Evolutionary conservation across 1,139 yeast genomes (phyloP).

Genomic region (Nakaseomyces glabratus): DNA sequence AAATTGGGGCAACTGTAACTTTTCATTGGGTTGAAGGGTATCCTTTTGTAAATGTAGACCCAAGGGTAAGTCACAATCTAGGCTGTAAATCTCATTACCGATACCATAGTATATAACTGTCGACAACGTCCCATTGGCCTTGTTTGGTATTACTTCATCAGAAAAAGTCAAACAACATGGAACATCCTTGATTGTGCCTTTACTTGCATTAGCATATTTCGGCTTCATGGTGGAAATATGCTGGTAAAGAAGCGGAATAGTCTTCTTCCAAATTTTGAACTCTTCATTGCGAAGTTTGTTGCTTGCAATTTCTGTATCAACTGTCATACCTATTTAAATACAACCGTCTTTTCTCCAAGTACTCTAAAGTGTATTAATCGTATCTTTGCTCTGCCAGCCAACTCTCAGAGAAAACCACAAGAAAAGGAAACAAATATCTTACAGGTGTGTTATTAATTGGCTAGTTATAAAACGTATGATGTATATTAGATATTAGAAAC

Average conservation of each 20-base stretch:
- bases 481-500: no score
- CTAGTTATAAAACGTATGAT: no score
- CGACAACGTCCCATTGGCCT: slow-evolving; percentile 20
- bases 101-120: slow-evolving; percentile 22
- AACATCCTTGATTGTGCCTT: slow-evolving; percentile 3
- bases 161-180: slow-evolving; percentile 15
- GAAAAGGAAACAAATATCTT: no score
- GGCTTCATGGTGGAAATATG: slow-evolving; percentile 58
- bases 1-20: slow-evolving; percentile 3
- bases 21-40: slow-evolving; percentile 1
- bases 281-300: slow-evolving; percentile 47
- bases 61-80: slow-evolving; percentile 24
- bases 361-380: no score
- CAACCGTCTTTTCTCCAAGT: no score
- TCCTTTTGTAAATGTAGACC: slow-evolving; percentile 17
- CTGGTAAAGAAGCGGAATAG: slow-evolving; percentile 73
- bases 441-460: no score
- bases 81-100: slow-evolving; percentile 23
- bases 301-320: slow-evolving; percentile 6
- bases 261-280: slow-evolving; percentile 90
- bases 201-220: slow-evolving; percentile 32
- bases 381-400: no score
- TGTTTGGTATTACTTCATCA: slow-evolving; percentile 19
- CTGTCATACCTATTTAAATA: no score
- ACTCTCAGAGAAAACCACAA: no score